These are phyloP conservation scores for Hyparrhenia diplandra DNA, from an alignment of 176 grass and related monocot species.

Conservation along the genomic window DNA sequence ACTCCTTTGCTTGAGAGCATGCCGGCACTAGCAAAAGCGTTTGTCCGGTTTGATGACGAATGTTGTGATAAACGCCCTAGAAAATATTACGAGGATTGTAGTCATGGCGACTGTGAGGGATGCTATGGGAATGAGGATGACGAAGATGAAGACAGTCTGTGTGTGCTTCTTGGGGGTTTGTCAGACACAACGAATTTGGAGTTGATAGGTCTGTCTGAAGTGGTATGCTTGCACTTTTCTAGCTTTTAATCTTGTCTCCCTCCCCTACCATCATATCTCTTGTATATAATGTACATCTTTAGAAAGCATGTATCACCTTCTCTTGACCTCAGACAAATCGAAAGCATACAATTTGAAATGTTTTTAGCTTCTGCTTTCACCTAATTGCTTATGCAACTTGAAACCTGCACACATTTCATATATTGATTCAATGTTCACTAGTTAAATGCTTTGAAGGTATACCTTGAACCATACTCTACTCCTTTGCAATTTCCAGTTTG, in stretches of 20 bases:
- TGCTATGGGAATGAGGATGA: neutral
- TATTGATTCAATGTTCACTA: neutral
- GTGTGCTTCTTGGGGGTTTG: slow-evolving; percentile 6
- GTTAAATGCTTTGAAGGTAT: neutral
- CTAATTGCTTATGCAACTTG: neutral
- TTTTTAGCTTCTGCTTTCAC: neutral
- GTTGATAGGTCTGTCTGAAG: neutral
- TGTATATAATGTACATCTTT: neutral
- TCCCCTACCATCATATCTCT: neutral
- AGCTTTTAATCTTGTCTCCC: neutral
- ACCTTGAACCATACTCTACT: neutral
- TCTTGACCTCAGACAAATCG: neutral
- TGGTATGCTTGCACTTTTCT: neutral
- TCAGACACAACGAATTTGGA: slow-evolving; percentile 7
- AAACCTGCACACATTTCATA: neutral
- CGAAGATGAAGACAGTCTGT: neutral
- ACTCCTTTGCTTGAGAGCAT: slow-evolving; percentile 5
- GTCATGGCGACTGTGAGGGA: too few species aligned
- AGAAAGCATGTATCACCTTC: neutral
- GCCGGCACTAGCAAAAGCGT: neutral
- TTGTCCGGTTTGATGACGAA: neutral
- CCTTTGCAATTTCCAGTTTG: neutral
- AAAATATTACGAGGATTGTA: neutral
- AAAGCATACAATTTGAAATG: neutral
- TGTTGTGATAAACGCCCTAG: neutral